Evolutionary conservation across 176 grass and related monocot species (phyloP).

Genomic region (Stipa capillata): DNA sequence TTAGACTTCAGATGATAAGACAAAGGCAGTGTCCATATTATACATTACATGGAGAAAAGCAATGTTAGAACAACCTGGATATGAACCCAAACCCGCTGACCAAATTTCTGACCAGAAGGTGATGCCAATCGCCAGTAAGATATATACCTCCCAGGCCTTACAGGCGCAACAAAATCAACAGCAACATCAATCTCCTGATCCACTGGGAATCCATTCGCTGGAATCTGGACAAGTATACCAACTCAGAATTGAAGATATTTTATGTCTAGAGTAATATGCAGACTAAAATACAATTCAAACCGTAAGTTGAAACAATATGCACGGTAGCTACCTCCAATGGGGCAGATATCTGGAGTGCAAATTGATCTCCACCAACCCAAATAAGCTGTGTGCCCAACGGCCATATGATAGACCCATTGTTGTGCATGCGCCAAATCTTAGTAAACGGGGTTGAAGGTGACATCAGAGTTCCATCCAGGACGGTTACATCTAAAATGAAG

Average conservation of each 20-base stretch:
- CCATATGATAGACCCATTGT: slow-evolving; percentile 68
- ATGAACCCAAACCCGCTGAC: slow-evolving; percentile 94
- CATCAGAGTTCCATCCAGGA: slow-evolving; percentile 74
- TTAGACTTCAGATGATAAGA: not conserved
- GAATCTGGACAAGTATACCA: slow-evolving; percentile 50
- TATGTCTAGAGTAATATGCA: not conserved
- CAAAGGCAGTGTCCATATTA: not conserved
- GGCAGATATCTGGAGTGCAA: slow-evolving; percentile 36
- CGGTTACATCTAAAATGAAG: slow-evolving; percentile 86
- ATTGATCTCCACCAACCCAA: slow-evolving; percentile 84
- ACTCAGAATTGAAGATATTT: not conserved
- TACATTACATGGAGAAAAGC: not conserved
- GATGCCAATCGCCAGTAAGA: slow-evolving; percentile 94
- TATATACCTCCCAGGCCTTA: slow-evolving; percentile 66
- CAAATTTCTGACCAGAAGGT: slow-evolving; percentile 86
- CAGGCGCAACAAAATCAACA: slow-evolving; percentile 81
- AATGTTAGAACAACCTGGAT: slow-evolving; percentile 58
- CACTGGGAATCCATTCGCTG: slow-evolving; percentile 50
- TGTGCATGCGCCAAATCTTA: slow-evolving; percentile 95
- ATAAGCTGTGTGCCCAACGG: slow-evolving; percentile 69
- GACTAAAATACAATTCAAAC: not conserved
- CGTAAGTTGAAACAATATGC: not conserved
- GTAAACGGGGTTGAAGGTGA: slow-evolving; percentile 66
- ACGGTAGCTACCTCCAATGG: slow-evolving; percentile 58
- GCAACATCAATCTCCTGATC: slow-evolving; percentile 66